phyloP scores from a whole-genome alignment of 129 eudicot species.

The Deinandra increscens region DNA sequence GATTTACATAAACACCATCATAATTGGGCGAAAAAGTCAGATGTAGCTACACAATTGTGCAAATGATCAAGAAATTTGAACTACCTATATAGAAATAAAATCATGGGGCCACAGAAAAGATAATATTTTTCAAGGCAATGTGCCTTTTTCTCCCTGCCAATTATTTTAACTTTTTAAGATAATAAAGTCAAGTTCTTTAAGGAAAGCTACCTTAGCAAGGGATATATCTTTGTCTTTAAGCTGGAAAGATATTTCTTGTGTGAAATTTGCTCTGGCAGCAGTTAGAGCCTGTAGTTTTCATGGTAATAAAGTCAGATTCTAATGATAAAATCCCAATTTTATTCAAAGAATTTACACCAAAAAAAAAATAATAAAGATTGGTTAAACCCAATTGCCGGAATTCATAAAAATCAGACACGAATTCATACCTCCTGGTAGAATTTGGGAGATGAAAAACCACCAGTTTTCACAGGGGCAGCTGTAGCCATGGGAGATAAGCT shows the following conservation, averaged over 20 bases:
- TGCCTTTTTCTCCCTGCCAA: slow-evolving; percentile 34
- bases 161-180: slow-evolving; percentile 19
- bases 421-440: slow-evolving; percentile 58
- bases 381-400: slow-evolving; percentile 4
- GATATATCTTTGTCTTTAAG: slow-evolving; percentile 89
- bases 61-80: slow-evolving; percentile 18
- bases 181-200: slow-evolving; percentile 21
- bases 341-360: neutral
- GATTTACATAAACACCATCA: neutral
- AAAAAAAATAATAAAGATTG: slow-evolving; percentile 1
- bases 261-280: slow-evolving; percentile 76
- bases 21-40: neutral
- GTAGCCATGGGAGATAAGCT: slow-evolving; percentile 53
- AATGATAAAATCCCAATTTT: neutral
- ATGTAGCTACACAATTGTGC: slow-evolving; percentile 1
- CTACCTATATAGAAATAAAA: slow-evolving; percentile 21
- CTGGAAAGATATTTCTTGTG: slow-evolving; percentile 81
- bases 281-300: slow-evolving; percentile 55
- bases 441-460: slow-evolving; percentile 42
- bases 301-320: slow-evolving; percentile 6
- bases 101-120: slow-evolving; percentile 35
- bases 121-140: slow-evolving; percentile 20
- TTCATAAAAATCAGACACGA: neutral
- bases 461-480: slow-evolving; percentile 43
- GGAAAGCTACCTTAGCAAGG: slow-evolving; percentile 77